Conservation (phyloP, 495 filamentous ascomycete genomes). For the Echria macrotheca region DNA sequence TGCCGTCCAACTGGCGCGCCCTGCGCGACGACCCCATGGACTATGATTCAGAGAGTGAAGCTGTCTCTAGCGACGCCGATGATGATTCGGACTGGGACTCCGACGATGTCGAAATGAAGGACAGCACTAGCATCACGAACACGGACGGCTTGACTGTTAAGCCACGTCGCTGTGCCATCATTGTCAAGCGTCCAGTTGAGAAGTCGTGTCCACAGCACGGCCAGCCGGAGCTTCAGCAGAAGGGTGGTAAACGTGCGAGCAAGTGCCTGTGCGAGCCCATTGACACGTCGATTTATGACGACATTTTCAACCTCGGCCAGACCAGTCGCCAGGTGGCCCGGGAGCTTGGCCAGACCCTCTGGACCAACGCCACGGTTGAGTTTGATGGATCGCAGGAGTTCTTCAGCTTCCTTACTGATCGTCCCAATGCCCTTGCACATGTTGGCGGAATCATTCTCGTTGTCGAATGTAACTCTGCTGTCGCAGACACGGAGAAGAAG, state of each 20-base stretch:
- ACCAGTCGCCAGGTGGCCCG: not conserved
- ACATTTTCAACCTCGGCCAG: too few relatives aligned
- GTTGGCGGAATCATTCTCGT: constrained; percentile 1
- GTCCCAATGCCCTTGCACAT: constrained; percentile 1
- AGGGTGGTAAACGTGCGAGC: too few relatives aligned
- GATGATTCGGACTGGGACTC: constrained; percentile 3
- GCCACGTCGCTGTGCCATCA: too few relatives aligned
- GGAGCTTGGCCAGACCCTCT: constrained; percentile 8
- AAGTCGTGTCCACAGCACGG: too few relatives aligned
- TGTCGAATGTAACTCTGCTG: not conserved
- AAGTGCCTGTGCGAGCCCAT: too few relatives aligned
- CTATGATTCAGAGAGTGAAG: not conserved
- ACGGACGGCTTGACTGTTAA: too few relatives aligned
- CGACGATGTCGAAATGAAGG: too few relatives aligned
- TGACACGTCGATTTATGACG: too few relatives aligned
- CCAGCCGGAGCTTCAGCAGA: too few relatives aligned
- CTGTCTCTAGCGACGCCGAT: not conserved
- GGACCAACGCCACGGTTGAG: not conserved
- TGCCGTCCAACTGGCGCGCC: not conserved
- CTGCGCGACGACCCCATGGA: not conserved
- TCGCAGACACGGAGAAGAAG: not conserved
- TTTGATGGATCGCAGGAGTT: constrained; percentile 2
- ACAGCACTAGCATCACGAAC: too few relatives aligned
- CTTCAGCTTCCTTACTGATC: not conserved
- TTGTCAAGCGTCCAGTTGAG: too few relatives aligned